These are phyloP conservation scores for Arthrinium phaeospermum DNA, from an alignment of 2,329 filamentous ascomycete genomes.

Conservation along the genomic window DNA sequence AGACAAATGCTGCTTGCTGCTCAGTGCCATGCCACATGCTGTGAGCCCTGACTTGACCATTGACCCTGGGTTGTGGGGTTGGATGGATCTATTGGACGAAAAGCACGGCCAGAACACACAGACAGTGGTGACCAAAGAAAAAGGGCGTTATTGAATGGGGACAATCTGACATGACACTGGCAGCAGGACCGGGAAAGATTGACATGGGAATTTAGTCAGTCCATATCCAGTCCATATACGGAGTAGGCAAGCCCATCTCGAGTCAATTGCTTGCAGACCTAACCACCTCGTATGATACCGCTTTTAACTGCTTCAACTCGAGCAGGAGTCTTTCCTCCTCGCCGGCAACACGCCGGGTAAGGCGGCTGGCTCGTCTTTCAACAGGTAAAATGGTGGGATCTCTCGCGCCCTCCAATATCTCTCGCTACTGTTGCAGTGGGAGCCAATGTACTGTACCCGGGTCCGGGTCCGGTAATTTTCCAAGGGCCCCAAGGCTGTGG, in stretches of 20 bases:
- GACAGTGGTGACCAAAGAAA: neutral
- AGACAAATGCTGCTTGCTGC: too few relatives aligned
- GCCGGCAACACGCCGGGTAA: too few relatives aligned
- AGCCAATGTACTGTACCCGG: too few relatives aligned
- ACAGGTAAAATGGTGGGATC: neutral
- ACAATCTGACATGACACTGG: too few relatives aligned
- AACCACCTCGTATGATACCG: neutral
- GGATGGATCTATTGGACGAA: neutral
- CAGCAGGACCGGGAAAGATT: too few relatives aligned
- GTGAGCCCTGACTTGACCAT: too few relatives aligned
- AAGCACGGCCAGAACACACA: neutral
- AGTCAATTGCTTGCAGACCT: neutral
- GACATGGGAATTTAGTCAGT: too few relatives aligned
- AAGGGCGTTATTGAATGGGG: neutral
- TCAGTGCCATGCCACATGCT: too few relatives aligned
- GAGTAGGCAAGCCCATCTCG: neutral
- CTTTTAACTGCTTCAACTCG: neutral
- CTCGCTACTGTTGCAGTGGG: too few relatives aligned
- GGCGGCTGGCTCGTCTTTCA: too few relatives aligned
- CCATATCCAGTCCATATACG: too few relatives aligned
- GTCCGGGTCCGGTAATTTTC: neutral
- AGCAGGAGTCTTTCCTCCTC: neutral
- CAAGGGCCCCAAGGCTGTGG: neutral
- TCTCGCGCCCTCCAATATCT: too few relatives aligned
- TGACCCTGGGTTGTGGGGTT: neutral